Evolutionary conservation across 139 green algal genomes (phyloP), one percentile per base, ranked within the genome.

Genomic region (Coelastrella sp.): DNA sequence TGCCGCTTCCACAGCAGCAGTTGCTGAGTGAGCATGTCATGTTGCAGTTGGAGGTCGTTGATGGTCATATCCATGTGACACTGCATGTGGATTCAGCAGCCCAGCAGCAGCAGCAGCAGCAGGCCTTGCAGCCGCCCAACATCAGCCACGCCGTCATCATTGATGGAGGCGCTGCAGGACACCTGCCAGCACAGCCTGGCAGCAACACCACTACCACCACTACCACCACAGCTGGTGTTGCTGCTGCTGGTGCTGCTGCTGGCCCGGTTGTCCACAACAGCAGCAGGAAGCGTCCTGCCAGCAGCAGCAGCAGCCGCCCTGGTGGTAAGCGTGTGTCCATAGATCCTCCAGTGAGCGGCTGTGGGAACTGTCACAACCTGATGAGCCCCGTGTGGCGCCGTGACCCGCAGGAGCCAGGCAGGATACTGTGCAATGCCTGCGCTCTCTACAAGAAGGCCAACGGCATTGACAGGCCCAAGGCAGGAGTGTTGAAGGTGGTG

Each of bases 101-200:
- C 8, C 68, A 76, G 68, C 68, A 76, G 68, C 68, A 76, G 68
- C 68, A 76, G 68, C 68, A 76, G 68, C 68, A 76, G 68, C 68
- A 76, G 19, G 68, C 8, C 8, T 25, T 27, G 68, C 15, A 27
- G 15, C 17, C 68, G n/a, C 35, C 68, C 68, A 10, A 27, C 19
- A 27, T 76, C 19, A 76, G 19, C 68, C 17, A 25, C 68, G 6
- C 15, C 7, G 24, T 8, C 68, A 76, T 15, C 68, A 76, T 6
- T 76, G 68, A 24, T 24, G 19, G 68, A 76, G 68, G 7, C 3
- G 68, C 19, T 10, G 68, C 68, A 76, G 68, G 6, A 1, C 63
- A 70, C 12, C 63, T 22, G 63, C 63, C 12, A 70, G 3, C 63
- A 4, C 12, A 70, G 63, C 63, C 5, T 70, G 63, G 63, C 63